A percentile compares a stretch with the other conserved stretches of the same genome.
Conservation (phyloP, 129 eudicot species). For the Saussurea involucrata region DNA sequence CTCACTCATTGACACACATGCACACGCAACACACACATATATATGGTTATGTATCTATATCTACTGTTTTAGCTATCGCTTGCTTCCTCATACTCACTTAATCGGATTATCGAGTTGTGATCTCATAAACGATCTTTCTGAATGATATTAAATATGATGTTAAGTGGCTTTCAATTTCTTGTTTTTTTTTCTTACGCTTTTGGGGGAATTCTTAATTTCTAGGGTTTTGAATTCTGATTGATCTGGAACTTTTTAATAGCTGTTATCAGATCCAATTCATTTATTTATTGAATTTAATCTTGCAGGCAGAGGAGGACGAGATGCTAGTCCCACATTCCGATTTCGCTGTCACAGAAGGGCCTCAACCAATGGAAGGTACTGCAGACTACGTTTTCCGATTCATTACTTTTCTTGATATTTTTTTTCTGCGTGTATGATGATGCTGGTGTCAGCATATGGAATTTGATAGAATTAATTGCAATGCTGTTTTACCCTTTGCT, state of each 20-base stretch:
- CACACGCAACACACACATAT: constrained; percentile 14
- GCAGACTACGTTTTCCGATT: not conserved
- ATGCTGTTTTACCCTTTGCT: not conserved
- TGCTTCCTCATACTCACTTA: not conserved
- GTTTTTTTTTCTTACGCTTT: not conserved
- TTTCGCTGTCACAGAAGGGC: constrained; percentile 55
- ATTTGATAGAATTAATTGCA: not conserved
- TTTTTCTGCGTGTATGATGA: not conserved
- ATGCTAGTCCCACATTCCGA: constrained; percentile 87
- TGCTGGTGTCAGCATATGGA: not conserved
- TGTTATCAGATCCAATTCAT: constrained; percentile 29
- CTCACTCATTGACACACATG: constrained; percentile 15
- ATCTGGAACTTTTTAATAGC: constrained; percentile 4
- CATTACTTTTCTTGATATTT: not conserved
- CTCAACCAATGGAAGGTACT: constrained; percentile 94
- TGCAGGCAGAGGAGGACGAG: constrained; percentile 84
- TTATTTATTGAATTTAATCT: not conserved
- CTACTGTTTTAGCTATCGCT: constrained; percentile 5
- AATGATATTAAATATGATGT: not conserved
- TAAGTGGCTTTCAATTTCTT: constrained; percentile 4
- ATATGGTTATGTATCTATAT: not conserved
- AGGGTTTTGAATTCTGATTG: constrained; percentile 38
- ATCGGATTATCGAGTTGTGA: constrained; percentile 9
- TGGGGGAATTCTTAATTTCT: constrained; percentile 13
- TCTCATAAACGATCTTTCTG: constrained; percentile 9